These are phyloP conservation scores for Xylariaceae sp. DNA, from an alignment of 2,329 filamentous ascomycete genomes.

Conservation along the genomic window DNA sequence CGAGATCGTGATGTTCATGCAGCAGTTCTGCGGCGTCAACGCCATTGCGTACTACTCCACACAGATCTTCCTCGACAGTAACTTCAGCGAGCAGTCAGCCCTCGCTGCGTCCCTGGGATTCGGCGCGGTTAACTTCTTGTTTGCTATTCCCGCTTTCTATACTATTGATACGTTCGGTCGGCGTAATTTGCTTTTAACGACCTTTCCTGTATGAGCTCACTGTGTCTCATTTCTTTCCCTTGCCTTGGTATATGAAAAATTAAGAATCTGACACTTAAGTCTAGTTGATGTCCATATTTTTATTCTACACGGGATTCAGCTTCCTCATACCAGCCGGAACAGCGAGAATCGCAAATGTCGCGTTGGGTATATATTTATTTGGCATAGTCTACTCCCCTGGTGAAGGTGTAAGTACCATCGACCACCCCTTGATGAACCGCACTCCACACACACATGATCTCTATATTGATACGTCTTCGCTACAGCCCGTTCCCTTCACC, in stretches of 20 bases:
- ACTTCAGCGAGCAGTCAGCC: conserved; percentile 48
- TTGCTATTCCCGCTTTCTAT: conserved; percentile 59
- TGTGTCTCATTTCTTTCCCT: background rate
- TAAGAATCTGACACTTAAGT: conserved; percentile 12
- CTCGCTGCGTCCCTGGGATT: conserved; percentile 60
- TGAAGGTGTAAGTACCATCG: conserved; percentile 46
- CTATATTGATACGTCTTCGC: no score
- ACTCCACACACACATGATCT: background rate
- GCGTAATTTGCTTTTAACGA: conserved; percentile 58
- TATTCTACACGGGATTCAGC: conserved; percentile 45
- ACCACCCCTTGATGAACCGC: background rate
- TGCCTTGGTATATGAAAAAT: background rate
- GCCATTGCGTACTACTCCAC: conserved; percentile 48
- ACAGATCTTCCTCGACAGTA: conserved; percentile 55
- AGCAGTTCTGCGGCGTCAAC: conserved; percentile 54
- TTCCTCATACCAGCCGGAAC: conserved; percentile 40
- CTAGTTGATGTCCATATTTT: conserved; percentile 52
- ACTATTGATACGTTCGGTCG: conserved; percentile 67
- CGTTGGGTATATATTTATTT: conserved; percentile 48
- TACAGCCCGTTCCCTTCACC: conserved; percentile 55
- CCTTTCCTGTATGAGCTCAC: conserved; percentile 46
- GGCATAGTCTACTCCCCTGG: conserved; percentile 54
- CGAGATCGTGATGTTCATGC: conserved; percentile 64
- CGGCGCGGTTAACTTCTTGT: conserved; percentile 62
- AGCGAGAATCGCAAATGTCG: conserved; percentile 43